Evolutionary conservation across 768 basidiomycete species (phyloP), one percentile per base, ranked within the genome.

Genomic region (Russula griseocarnosa): DNA sequence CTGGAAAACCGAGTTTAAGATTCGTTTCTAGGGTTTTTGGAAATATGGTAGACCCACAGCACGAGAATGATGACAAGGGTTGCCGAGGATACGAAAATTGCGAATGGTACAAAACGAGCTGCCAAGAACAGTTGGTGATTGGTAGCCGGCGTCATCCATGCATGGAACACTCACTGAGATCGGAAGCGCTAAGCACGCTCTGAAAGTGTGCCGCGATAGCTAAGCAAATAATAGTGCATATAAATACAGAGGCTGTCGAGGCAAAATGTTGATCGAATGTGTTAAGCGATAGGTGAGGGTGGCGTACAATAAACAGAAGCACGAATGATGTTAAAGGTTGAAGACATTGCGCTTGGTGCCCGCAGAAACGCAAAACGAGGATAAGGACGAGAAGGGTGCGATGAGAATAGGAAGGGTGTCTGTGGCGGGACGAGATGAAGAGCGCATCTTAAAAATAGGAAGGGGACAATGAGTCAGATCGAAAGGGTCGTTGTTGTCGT

Each of bases 81-180:
- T 42, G 82, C 83, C 47, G 80, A 80, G 70, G 86, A 88, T 50
- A 91, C 88, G 69, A 92, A 92, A 71, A 93, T 82, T 58, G 91
- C 86, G 71, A 91, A 89, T 20, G 91, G 91, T 44, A 93, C 86
- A 72, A 92, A 93, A 77, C 86, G 90, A 76, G 91, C 91, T 93
- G 69, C 9, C 59, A 34, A 51, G 51, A 60, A 42, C 55, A 58
- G 55, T 68, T 36, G 62, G 49, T 30, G 26, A 10, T 18, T 26
- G 24, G 46, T 51, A 24, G 32, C 5, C 22, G 18, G 47, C 36
- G n/a, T n/a, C n/a, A 47, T n/a, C 55, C 34, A 36, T 18, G 30
- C 53, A 9, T 55, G 38, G 57, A 8, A 46, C 14, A 72, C 87
- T 72, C 73, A 92, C 90, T 92, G 73, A 93, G 86, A 76, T 92